Conservation (phyloP, 1,139 yeast genomes). For the Hansenula anomala region DNA sequence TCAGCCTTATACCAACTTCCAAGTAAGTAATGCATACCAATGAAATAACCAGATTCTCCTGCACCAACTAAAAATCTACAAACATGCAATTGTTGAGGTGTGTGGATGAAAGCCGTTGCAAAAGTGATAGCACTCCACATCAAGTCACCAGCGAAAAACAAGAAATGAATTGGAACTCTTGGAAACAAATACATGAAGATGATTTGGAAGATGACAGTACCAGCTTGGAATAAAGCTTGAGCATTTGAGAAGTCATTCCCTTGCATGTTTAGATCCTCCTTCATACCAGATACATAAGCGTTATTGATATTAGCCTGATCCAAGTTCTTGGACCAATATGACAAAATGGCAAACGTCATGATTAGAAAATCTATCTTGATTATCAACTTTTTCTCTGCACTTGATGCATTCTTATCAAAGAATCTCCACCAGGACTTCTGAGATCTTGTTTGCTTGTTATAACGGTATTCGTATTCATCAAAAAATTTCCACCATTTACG, state of each 20-base stretch:
- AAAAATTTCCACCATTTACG: slow-evolving; percentile 60
- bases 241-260: slow-evolving; percentile 30
- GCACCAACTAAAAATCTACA: slow-evolving; percentile 55
- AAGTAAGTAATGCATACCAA: slow-evolving; percentile 30
- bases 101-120: slow-evolving; percentile 48
- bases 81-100: slow-evolving; percentile 39
- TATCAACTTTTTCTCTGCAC: slow-evolving; percentile 43
- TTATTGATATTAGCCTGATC: slow-evolving; percentile 29
- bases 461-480: slow-evolving; percentile 56
- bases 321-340: slow-evolving; percentile 8
- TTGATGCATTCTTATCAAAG: slow-evolving; percentile 16
- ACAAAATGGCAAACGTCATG: not conserved
- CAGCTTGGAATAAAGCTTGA: slow-evolving; percentile 22
- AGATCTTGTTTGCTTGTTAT: slow-evolving; percentile 30
- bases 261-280: slow-evolving; percentile 34
- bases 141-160: slow-evolving; percentile 12
- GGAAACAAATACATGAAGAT: slow-evolving; percentile 13
- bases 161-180: slow-evolving; percentile 10
- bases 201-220: slow-evolving; percentile 21
- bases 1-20: slow-evolving; percentile 17
- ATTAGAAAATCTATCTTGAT: slow-evolving; percentile 38
- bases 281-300: slow-evolving; percentile 44
- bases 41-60: slow-evolving; percentile 57
- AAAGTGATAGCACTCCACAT: slow-evolving; percentile 38
- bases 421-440: not conserved